Percentiles rank a stretch among this genome's conserved stretches.
Conservation (phyloP, 352 stramenopile species). For the Globisporangium cylindrosporum region DNA sequence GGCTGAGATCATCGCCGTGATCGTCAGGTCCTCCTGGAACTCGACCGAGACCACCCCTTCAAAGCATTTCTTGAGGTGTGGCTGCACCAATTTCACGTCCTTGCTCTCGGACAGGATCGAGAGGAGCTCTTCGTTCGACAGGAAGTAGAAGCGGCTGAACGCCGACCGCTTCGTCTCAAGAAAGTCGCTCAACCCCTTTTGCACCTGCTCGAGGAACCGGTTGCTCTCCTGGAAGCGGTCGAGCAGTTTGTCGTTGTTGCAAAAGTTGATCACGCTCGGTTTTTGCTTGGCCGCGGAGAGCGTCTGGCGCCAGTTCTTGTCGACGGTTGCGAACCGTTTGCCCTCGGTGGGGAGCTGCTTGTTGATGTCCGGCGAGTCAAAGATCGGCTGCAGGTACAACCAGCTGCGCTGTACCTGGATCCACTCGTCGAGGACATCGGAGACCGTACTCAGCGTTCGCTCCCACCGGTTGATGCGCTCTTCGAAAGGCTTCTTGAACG, state of each 20-base stretch:
- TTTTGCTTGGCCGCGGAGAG: conserved; percentile 85
- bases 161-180: conserved; percentile 93
- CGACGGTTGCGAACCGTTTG: conserved; percentile 93
- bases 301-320: conserved; percentile 94
- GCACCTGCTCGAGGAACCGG: conserved; percentile 93
- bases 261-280: conserved; percentile 88
- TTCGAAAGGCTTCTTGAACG: conserved; percentile 95
- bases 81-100: conserved; percentile 93
- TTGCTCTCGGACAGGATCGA: conserved; percentile 96
- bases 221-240: conserved; percentile 93
- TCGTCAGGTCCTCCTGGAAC: conserved; percentile 90
- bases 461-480: conserved; percentile 93
- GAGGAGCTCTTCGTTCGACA: conserved; percentile 94
- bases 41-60: conserved; percentile 92
- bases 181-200: conserved; percentile 94
- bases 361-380: conserved; percentile 95
- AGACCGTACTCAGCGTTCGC: conserved; percentile 84
- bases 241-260: conserved; percentile 90
- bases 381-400: conserved; percentile 96
- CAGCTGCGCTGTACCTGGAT: conserved; percentile 93
- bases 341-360: conserved; percentile 94
- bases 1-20: conserved; percentile 89
- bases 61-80: conserved; percentile 95
- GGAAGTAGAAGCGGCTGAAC: conserved; percentile 94
- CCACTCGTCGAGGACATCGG: conserved; percentile 94